Evolutionary conservation across 352 stramenopile species (phyloP).

Genomic region (Globisporangium paddicum): DNA sequence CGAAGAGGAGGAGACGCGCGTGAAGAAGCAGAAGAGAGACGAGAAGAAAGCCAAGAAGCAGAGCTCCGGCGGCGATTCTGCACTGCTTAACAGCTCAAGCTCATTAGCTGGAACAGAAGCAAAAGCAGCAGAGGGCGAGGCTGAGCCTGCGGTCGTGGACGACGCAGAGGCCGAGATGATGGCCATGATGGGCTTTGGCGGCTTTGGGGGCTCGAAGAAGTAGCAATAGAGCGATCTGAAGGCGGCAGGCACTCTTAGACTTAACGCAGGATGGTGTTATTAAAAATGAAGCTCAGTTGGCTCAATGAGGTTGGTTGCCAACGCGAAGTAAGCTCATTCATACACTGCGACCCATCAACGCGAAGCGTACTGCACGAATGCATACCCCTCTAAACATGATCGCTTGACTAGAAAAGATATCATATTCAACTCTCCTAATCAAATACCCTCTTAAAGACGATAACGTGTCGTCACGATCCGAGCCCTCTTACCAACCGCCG

Average conservation of each 20-base stretch:
- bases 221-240: neutral
- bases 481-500: neutral
- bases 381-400: neutral
- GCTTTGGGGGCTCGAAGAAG: slow-evolving; percentile 83
- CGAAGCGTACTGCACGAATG: neutral
- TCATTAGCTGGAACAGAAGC: neutral
- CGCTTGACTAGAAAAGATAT: neutral
- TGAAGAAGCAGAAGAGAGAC: slow-evolving; percentile 75
- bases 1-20: slow-evolving; percentile 58
- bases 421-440: neutral
- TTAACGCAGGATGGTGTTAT: neutral
- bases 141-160: slow-evolving; percentile 1
- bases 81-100: neutral
- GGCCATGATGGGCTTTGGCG: slow-evolving; percentile 90
- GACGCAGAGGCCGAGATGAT: slow-evolving; percentile 85
- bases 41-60: slow-evolving; percentile 73
- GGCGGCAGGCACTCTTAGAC: neutral
- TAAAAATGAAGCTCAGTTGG: neutral
- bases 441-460: neutral
- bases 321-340: too few species aligned
- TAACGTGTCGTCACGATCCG: neutral
- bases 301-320: too few species aligned
- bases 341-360: too few species aligned
- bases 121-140: neutral
- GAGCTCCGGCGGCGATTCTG: neutral